phyloP scores from a whole-genome alignment of 257 asterid genomes.

The Solanum arcanum region DNA sequence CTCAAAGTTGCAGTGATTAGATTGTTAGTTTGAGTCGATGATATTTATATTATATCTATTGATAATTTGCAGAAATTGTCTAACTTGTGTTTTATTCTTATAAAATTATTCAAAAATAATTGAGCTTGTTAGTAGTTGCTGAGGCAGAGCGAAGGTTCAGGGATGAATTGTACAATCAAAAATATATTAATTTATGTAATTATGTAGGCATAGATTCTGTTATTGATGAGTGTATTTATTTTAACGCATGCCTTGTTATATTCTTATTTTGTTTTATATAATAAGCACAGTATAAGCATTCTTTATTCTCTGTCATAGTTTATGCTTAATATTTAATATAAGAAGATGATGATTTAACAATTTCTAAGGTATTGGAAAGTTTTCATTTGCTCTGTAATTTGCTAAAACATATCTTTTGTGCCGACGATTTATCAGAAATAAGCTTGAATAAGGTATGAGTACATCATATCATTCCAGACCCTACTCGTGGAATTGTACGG shows the following conservation, averaged over 20 bases:
- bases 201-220: background rate
- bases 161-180: background rate
- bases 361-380: background rate
- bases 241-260: background rate
- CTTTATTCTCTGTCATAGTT: background rate
- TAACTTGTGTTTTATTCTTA: background rate
- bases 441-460: background rate
- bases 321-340: background rate
- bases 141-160: background rate
- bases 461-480: background rate
- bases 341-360: background rate
- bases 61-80: background rate
- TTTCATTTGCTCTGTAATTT: background rate
- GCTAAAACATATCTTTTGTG: background rate
- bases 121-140: background rate
- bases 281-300: background rate
- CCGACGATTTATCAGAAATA: background rate
- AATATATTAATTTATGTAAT: background rate
- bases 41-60: background rate
- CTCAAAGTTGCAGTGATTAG: background rate
- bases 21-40: background rate
- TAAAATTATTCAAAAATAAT: background rate
- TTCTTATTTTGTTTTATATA: background rate
- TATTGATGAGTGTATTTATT: background rate
- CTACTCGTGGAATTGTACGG: accelerated